Evolutionary conservation across 495 filamentous ascomycete species (phyloP), one percentile per base, ranked within the genome.

Genomic region (Emericellopsis terricola): DNA sequence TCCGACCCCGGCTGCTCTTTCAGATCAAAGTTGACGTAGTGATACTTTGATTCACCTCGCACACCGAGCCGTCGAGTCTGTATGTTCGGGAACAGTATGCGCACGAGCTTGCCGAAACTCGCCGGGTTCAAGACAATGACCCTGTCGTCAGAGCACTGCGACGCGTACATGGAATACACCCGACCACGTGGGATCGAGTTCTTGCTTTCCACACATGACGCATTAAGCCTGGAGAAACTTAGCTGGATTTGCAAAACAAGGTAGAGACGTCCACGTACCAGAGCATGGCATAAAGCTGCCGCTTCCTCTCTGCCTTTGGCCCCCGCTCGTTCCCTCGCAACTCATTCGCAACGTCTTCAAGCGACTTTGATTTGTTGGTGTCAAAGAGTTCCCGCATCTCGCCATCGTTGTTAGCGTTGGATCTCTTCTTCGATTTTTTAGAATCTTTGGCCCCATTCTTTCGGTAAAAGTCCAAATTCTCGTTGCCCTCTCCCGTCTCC

Each of bases 231-330:
- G 24, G 24, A 28, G 13, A 11, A 36, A 17, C 32, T 50, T n/a
- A n/a, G n/a, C n/a, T n/a, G n/a, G n/a, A n/a, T n/a, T n/a, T n/a
- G n/a, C 36, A 49, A 40, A 28, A 36, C 33, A 18, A 13, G 8
- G 19, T 20, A 15, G 28, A 15, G 34, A 11, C 15, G 26, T 11
- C 13, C n/a, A 3, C 66, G 41, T 71, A 94, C 89, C 89, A 97
- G 38, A 92, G 73, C 81, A 97, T 92, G 10, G 89, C 89, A 51
- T 94, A 94, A 16, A 97, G 75, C 60, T 97, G 89, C 39, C 93
- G 86, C 28, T 85, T 81, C 50, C 91, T 79, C 52, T 97, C 89
- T 5, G 87, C 81, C 50, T 84, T 83, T 10, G 82, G 79, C 0
- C 65, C 65, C 19, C 65, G 57, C 40, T 71, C 67, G 38, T 71